Base-by-base conservation (phyloP, 495 filamentous ascomycete species). In the Aspergillus olivimuriae region DNA sequence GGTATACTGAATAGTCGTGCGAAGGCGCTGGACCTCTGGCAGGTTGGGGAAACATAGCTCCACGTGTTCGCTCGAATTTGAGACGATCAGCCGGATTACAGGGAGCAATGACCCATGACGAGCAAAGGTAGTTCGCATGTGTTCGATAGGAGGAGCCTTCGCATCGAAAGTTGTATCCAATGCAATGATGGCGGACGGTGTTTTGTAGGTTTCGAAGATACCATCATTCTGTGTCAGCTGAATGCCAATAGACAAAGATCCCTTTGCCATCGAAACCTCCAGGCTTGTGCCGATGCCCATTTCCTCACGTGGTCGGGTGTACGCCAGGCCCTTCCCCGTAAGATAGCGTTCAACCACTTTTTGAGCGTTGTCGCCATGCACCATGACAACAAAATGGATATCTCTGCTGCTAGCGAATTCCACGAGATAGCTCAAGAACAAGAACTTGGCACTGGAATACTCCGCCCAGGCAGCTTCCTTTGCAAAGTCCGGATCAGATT, bases 51-150 rank as follows among this genome's bases (percentile, higher is more conserved):
- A 55, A 42, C 74, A 78, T 28, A 65, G 60, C 43, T 74, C 67
- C 30, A 81, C 65, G 45, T 82, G 78, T 48, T 82, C 77, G 36
- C 72, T 69, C 3, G 75, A 68, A 43, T 74, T 76, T 23, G 72
- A 63, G 6, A 81, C 62, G 9, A 81, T 44, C 8, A 81, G 57
- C 44, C 71, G 65, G 20, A 80, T 62, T n/a, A 78, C 63, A 2
- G 75, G 75, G 14, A 74, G 51, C 33, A 70, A 55, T 19, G 62
- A 50, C 15, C 60, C 61, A 32, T 68, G 60, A 1, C 64, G 65
- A 38, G 66, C 57, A 49, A 60, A 66, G 4, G 68, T 70, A 3
- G 63, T 68, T 45, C 71, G 60, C 39, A 72, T 57, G 44, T 65
- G 57, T 30, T 68, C 56, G 19, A 75, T 61, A 10, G 63, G 58